Percentiles rank a stretch among this genome's conserved stretches.
Evolutionary conservation across 305 asterid genomes (phyloP).

Genomic region (Fraxinus velutina): DNA sequence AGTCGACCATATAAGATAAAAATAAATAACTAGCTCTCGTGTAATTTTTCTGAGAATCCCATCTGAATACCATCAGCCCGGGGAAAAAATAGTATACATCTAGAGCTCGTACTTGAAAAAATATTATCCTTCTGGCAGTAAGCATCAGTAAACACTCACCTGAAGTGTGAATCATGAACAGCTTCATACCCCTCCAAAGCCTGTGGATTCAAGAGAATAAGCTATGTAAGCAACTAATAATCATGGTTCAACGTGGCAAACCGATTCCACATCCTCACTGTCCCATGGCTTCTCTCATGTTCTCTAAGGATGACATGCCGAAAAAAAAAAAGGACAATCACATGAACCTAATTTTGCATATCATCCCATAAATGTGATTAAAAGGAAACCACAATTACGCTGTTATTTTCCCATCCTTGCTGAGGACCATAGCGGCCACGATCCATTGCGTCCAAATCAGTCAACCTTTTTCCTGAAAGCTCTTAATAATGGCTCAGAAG

Average conservation of each 20-base stretch:
- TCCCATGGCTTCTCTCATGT: conserved; percentile 88
- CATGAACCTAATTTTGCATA: conserved; percentile 79
- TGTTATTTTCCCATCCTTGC: conserved; percentile 99
- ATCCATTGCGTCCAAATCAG: conserved; percentile 66
- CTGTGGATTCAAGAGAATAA: conserved; percentile 99
- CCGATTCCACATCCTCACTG: conserved; percentile 98
- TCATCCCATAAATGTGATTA: conserved; percentile 97
- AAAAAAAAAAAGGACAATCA: conserved; percentile 67
- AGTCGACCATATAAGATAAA: not conserved
- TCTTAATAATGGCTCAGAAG: conserved; percentile 52
- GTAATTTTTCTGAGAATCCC: conserved; percentile 15
- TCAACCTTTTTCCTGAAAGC: conserved; percentile 52
- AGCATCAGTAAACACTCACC: conserved; percentile 68
- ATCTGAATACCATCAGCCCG: conserved; percentile 16
- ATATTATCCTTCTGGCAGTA: conserved; percentile 27
- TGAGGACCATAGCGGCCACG: conserved; percentile 94
- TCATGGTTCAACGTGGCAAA: conserved; percentile 77
- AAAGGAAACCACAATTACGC: conserved; percentile 99
- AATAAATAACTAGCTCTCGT: not conserved
- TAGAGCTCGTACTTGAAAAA: conserved; percentile 18
- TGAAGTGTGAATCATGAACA: conserved; percentile 68
- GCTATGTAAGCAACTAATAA: conserved; percentile 87
- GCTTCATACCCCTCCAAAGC: conserved; percentile 96
- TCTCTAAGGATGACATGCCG: conserved; percentile 85
- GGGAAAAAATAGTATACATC: conserved; percentile 6